Evolutionary conservation across 1,284 basidiomycete genomes (phyloP), one percentile per base, ranked within the genome.

Genomic region (Rhodotorula sp.): DNA sequence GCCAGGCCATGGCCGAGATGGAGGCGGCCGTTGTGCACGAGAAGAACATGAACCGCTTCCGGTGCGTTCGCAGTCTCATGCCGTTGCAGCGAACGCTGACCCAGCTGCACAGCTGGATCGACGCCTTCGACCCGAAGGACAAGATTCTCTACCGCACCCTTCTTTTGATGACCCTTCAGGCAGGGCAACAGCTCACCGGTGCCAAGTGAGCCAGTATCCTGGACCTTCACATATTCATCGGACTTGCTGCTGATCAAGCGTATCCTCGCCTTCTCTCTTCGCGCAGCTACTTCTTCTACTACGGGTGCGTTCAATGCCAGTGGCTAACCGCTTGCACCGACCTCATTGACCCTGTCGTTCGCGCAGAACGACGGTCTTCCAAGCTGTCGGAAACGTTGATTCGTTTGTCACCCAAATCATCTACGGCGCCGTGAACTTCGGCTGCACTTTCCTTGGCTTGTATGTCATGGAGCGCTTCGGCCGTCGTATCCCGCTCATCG

Each of bases 371-470:
- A 88, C 88, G 0, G 83, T 91, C 68, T 52, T 67, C 53, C 53
- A 83, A 64, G 85, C 86, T 4, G 90, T 91, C 46, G 89, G 90
- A 45, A 86, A 91, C 70, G 65, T 80, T 12, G 88, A 90, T 79
- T 87, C 87, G 19, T 91, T 87, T 77, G 83, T 91, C 62, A 88
- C 88, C 0, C 90, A 90, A 75, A 88, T 90, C 74, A 90, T 91
- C 71, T 83, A 90, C 54, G 88, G 89, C 23, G 77, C 68, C 9
- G 88, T 90, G 76, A 90, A 90, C 27, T 34, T 49, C 45, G 52
- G 57, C 25, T 56, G 63, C 44, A 66, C 64, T 0, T 70, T 75
- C 69, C 84, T 86, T 45, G 89, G 89, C 4, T 80, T 91, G 74
- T 90, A 88, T 79, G 82, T 90, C 67, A 88, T 90, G 86, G 87